These are phyloP conservation scores for Helichrysum umbraculigerum DNA, from an alignment of 129 eudicot genomes.

Conservation along the genomic window DNA sequence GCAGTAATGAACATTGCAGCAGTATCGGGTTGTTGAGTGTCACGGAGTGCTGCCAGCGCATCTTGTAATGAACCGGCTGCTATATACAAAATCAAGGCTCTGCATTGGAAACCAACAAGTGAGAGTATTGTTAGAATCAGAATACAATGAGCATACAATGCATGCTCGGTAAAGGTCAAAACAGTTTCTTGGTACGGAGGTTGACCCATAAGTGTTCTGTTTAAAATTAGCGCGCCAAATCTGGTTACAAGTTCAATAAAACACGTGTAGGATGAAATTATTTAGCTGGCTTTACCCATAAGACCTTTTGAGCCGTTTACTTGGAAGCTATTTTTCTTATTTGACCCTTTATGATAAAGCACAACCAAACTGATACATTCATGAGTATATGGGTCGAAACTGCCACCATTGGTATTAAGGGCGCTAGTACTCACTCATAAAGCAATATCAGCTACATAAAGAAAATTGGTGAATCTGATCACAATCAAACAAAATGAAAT, in stretches of 20 bases:
- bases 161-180: background rate
- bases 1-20: conserved; percentile 91
- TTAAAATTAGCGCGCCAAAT: background rate
- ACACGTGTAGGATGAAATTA: background rate
- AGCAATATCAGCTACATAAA: background rate
- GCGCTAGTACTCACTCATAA: background rate
- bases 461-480: background rate
- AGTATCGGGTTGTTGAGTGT: conserved; percentile 91
- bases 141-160: background rate
- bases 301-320: background rate
- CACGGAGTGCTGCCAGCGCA: conserved; percentile 83
- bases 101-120: conserved; percentile 30
- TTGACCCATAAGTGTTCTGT: background rate
- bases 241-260: background rate
- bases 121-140: background rate
- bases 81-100: conserved; percentile 81
- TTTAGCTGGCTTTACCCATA: background rate
- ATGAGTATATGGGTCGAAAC: background rate
- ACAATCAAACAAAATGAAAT: background rate
- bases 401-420: background rate
- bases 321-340: background rate
- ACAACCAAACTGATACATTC: background rate
- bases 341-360: background rate
- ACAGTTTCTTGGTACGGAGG: background rate
- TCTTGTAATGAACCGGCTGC: conserved; percentile 96